phyloP scores from a whole-genome alignment of 306 rosid species.

The Prunus mira region DNA sequence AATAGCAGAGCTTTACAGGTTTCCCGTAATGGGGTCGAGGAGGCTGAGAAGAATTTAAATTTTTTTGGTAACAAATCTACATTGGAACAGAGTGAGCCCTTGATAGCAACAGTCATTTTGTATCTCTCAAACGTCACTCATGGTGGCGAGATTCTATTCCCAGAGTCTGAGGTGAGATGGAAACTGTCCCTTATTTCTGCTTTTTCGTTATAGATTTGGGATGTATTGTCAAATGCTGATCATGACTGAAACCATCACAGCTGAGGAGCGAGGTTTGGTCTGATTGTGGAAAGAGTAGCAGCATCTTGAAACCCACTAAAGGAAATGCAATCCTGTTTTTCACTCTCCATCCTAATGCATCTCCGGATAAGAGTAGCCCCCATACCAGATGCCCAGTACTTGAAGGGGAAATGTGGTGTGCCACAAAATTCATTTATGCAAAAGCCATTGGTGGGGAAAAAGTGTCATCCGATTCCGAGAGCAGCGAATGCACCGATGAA shows the following conservation, averaged over 20 bases:
- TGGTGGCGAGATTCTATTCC: slow-evolving; percentile 78
- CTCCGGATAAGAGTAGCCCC: slow-evolving; percentile 57
- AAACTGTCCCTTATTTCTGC: slow-evolving; percentile 5
- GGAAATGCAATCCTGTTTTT: slow-evolving; percentile 81
- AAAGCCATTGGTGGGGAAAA: slow-evolving; percentile 33
- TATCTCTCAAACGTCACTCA: slow-evolving; percentile 62
- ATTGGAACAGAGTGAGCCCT: slow-evolving; percentile 40
- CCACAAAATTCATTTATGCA: slow-evolving; percentile 52
- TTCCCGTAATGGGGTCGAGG: slow-evolving; percentile 40
- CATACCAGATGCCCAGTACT: slow-evolving; percentile 73
- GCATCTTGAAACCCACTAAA: slow-evolving; percentile 53
- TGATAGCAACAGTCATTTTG: slow-evolving; percentile 71
- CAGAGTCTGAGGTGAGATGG: slow-evolving; percentile 52
- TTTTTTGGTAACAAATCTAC: slow-evolving; percentile 44
- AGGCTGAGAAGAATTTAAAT: slow-evolving; percentile 27
- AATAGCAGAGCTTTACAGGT: slow-evolving; percentile 58
- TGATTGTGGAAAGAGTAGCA: slow-evolving; percentile 37
- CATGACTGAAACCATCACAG: slow-evolving; percentile 33
- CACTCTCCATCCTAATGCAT: slow-evolving; percentile 48
- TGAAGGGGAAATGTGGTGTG: slow-evolving; percentile 73
- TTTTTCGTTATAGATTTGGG: background rate
- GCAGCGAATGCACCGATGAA: slow-evolving; percentile 57
- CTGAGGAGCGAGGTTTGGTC: slow-evolving; percentile 39
- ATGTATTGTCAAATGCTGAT: slow-evolving; percentile 10
- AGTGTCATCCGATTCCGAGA: slow-evolving; percentile 27